These are phyloP conservation scores for Microsporum canis DNA, from an alignment of 2,329 filamentous ascomycete genomes.

Conservation along the genomic window DNA sequence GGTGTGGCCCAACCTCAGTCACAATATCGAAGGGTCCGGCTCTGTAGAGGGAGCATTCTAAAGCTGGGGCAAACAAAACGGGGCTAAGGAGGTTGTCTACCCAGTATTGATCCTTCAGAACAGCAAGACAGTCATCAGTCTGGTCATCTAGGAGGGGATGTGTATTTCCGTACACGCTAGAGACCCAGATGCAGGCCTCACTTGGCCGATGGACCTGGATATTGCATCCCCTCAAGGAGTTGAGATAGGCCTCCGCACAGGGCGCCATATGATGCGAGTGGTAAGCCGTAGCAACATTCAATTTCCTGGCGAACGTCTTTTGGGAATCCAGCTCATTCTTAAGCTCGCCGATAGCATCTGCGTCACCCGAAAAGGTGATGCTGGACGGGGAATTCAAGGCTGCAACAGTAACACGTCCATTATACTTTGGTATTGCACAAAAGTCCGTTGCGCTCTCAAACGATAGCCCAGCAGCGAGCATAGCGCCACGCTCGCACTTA, in stretches of 20 bases:
- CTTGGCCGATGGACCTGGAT: constrained; percentile 1
- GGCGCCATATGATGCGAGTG: constrained; percentile 34
- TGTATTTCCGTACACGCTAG: constrained; percentile 19
- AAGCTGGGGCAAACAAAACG: constrained; percentile 26
- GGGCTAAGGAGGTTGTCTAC: constrained; percentile 27
- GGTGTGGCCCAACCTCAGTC: constrained; percentile 30
- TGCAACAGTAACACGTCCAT: constrained; percentile 23
- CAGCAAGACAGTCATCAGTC: not conserved
- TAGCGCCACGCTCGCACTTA: constrained; percentile 27
- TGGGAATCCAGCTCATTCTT: constrained; percentile 24
- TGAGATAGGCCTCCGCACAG: constrained; percentile 17
- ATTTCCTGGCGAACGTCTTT: constrained; percentile 29
- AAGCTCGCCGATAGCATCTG: constrained; percentile 24
- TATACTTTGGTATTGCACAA: constrained; percentile 18
- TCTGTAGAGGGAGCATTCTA: constrained; percentile 9
- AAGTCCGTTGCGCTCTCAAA: constrained; percentile 27
- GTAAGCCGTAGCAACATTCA: constrained; percentile 36
- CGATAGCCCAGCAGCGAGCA: constrained; percentile 39
- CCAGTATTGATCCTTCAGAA: constrained; percentile 25
- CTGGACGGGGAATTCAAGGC: constrained; percentile 32
- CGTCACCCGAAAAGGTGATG: constrained; percentile 38
- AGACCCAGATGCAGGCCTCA: constrained; percentile 20
- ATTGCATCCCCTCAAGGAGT: not conserved
- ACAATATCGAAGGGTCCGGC: constrained; percentile 11
- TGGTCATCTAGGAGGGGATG: constrained; percentile 17